These are phyloP conservation scores for Lactarius evosmus DNA, from an alignment of 768 basidiomycete species.

Conservation along the genomic window DNA sequence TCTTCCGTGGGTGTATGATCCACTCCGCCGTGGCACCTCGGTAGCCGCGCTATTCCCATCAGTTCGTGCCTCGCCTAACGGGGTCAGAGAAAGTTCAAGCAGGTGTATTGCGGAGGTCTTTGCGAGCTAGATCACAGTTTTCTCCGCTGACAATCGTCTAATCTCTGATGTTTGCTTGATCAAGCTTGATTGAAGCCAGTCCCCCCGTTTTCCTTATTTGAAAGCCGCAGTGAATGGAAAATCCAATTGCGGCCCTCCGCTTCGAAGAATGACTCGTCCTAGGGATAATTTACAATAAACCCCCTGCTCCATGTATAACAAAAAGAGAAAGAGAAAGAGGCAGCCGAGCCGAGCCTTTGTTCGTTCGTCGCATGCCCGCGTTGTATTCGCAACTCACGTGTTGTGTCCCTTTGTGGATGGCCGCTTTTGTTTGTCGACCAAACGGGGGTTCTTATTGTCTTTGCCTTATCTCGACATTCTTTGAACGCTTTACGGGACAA, in stretches of 20 bases:
- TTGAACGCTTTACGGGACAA: conserved; percentile 22
- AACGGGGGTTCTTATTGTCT: background rate
- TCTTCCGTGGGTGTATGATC: background rate
- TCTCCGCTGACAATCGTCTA: background rate
- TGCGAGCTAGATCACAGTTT: background rate
- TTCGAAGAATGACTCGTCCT: background rate
- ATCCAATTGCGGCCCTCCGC: background rate
- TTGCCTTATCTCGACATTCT: background rate
- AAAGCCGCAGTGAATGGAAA: background rate
- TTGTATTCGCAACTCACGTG: conserved; percentile 4
- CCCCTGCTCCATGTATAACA: background rate
- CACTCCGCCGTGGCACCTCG: background rate
- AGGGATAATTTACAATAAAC: background rate
- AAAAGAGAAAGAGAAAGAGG: background rate
- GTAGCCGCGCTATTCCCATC: background rate
- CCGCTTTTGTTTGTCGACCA: conserved; percentile 5
- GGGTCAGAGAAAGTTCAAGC: background rate
- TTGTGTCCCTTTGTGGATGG: background rate
- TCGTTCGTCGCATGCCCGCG: background rate
- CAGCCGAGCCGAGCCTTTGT: background rate
- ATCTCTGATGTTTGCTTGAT: background rate
- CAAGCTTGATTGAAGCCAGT: background rate
- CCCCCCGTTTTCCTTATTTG: background rate
- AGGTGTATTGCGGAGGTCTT: background rate
- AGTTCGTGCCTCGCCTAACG: background rate